A percentile compares a stretch with the other conserved stretches of the same genome.
Conservation (phyloP, 139 green algal species). For the Picochlorum sp. region DNA sequence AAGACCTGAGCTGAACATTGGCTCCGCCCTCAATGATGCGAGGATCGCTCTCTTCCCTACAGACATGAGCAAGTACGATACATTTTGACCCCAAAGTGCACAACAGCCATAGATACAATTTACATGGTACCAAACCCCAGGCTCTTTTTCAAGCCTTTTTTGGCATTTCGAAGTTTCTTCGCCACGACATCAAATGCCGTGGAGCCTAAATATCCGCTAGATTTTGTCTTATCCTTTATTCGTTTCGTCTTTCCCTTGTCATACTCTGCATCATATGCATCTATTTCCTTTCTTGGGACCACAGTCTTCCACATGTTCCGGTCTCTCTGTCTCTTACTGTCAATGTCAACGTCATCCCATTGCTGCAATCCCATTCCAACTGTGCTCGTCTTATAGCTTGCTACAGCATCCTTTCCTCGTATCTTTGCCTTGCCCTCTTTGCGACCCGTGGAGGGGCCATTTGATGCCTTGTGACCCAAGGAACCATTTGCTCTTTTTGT, state of each 20-base stretch:
- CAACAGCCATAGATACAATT: no score
- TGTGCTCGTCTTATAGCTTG: background rate
- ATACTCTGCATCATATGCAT: conserved; percentile 42
- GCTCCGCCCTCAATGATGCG: no score
- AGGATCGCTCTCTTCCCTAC: no score
- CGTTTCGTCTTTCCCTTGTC: conserved; percentile 38
- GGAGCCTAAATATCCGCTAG: background rate
- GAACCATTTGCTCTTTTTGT: no score
- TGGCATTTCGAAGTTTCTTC: background rate
- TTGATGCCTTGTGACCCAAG: no score
- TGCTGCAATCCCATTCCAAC: conserved; percentile 1
- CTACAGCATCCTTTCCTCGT: background rate
- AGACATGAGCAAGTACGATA: no score
- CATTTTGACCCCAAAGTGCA: no score
- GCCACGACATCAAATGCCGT: conserved; percentile 1
- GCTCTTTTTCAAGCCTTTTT: no score
- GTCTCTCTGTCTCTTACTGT: background rate
- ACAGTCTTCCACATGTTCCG: background rate
- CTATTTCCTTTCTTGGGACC: background rate
- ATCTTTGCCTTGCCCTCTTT: no score
- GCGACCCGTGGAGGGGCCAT: no score
- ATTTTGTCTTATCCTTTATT: conserved; percentile 17
- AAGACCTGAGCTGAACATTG: no score
- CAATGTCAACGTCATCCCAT: conserved; percentile 14
- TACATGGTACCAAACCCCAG: no score